Conservation (phyloP, 2,329 filamentous ascomycete species). For the Apiospora phragmitis region DNA sequence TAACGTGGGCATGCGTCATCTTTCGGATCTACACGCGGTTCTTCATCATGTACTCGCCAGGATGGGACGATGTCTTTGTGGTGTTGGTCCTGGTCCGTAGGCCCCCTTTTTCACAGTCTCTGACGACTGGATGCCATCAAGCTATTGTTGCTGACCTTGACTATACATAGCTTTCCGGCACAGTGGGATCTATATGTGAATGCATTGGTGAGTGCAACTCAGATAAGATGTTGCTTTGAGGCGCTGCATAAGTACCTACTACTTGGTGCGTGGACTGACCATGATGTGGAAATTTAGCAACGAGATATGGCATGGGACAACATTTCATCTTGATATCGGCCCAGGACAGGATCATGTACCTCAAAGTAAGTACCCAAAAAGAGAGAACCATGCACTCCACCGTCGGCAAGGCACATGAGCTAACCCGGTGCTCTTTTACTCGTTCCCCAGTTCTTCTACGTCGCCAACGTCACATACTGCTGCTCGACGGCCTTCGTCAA, state of each 20-base stretch:
- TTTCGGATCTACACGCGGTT: slow-evolving; percentile 25
- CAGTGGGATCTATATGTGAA: background rate
- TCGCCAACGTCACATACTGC: slow-evolving; percentile 24
- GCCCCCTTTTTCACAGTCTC: background rate
- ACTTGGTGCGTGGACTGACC: background rate
- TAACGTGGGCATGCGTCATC: slow-evolving; percentile 18
- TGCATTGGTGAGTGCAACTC: background rate
- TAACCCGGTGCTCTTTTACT: background rate
- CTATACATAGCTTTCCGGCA: background rate
- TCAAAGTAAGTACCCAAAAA: slow-evolving; percentile 17
- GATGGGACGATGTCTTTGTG: slow-evolving; percentile 27
- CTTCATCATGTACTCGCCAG: slow-evolving; percentile 19
- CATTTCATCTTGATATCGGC: slow-evolving; percentile 19
- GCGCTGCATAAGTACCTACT: background rate
- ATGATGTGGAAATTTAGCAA: slow-evolving; percentile 14
- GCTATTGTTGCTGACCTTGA: background rate
- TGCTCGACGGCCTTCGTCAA: slow-evolving; percentile 28
- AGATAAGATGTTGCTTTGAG: no score
- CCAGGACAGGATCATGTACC: slow-evolving; percentile 15
- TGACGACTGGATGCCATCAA: no score
- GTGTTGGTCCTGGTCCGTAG: slow-evolving; percentile 17
- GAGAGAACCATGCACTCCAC: background rate
- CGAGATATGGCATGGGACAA: slow-evolving; percentile 20
- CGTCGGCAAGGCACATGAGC: background rate
- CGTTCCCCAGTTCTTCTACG: slow-evolving; percentile 23